A percentile compares a stretch with the other conserved stretches of the same genome.
Evolutionary conservation across 2,329 filamentous ascomycete species (phyloP).

Genomic region (Apiospora phragmitis): DNA sequence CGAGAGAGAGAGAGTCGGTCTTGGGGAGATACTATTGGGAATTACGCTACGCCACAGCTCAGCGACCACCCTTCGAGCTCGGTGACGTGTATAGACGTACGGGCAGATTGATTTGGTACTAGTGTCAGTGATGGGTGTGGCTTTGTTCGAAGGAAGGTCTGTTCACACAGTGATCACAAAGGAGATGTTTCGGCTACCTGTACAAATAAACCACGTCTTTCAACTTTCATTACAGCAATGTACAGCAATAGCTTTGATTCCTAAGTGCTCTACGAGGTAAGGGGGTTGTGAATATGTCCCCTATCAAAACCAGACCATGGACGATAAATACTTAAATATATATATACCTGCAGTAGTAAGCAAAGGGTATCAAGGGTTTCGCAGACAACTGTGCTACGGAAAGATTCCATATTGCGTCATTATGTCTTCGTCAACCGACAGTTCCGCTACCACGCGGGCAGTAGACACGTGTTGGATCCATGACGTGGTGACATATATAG

Average conservation of each 20-base stretch:
- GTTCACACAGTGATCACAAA: not conserved
- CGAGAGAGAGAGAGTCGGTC: no score
- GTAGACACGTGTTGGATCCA: not conserved
- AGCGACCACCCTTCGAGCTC: no score
- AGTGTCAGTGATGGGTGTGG: not conserved
- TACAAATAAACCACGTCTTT: not conserved
- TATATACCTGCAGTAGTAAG: not conserved
- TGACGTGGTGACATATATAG: not conserved
- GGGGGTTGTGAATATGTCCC: no score
- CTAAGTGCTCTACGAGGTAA: not conserved
- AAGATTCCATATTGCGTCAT: not conserved
- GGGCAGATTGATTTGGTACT: no score
- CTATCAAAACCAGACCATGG: no score
- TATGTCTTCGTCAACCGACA: not conserved
- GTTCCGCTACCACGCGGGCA: no score
- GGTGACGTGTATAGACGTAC: no score
- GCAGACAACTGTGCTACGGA: not conserved
- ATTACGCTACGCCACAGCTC: no score
- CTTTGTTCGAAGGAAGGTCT: not conserved
- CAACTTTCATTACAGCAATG: no score
- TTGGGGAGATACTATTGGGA: no score
- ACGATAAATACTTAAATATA: no score
- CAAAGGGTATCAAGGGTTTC: not conserved
- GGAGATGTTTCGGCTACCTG: not conserved
- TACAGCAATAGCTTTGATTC: not conserved